phyloP scores from a whole-genome alignment of 257 asterid genomes.

The Ilex aquifolium region DNA sequence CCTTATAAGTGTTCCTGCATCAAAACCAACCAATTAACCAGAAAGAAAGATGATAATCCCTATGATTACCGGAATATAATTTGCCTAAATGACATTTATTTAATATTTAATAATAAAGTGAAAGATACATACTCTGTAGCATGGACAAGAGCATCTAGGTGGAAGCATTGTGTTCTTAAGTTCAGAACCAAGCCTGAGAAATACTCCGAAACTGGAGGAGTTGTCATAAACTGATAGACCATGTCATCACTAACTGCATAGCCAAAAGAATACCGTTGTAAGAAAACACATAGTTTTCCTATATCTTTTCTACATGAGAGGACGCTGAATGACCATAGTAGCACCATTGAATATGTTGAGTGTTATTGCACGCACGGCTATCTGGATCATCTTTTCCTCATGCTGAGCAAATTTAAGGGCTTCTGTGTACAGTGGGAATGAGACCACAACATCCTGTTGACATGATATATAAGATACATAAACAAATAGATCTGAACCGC shows the following conservation, averaged over 20 bases:
- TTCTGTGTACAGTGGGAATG: conserved; percentile 15
- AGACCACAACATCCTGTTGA: conserved; percentile 13
- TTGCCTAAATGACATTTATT: no score
- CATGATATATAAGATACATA: neutral
- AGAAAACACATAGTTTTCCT: no score
- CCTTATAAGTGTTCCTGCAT: conserved; percentile 9
- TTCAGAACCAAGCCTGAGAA: conserved; percentile 10
- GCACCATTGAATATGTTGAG: conserved; percentile 16
- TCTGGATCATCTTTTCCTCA: conserved; percentile 23
- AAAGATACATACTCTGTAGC: conserved; percentile 4
- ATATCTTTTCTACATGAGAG: no score
- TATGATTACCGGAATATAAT: no score
- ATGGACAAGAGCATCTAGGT: conserved; percentile 9
- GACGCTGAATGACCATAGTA: neutral
- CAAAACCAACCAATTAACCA: neutral
- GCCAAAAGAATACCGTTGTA: neutral
- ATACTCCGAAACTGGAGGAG: conserved; percentile 18
- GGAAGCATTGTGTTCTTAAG: conserved; percentile 12
- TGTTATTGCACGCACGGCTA: conserved; percentile 16
- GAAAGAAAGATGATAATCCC: no score
- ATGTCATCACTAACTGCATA: conserved; percentile 19
- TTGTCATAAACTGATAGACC: conserved; percentile 14
- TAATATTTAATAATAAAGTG: no score
- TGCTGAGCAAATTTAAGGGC: conserved; percentile 19
- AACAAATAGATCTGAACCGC: no score